Base-by-base conservation (phyloP, 2,329 filamentous ascomycete species). In the Colletotrichum spinosum region DNA sequence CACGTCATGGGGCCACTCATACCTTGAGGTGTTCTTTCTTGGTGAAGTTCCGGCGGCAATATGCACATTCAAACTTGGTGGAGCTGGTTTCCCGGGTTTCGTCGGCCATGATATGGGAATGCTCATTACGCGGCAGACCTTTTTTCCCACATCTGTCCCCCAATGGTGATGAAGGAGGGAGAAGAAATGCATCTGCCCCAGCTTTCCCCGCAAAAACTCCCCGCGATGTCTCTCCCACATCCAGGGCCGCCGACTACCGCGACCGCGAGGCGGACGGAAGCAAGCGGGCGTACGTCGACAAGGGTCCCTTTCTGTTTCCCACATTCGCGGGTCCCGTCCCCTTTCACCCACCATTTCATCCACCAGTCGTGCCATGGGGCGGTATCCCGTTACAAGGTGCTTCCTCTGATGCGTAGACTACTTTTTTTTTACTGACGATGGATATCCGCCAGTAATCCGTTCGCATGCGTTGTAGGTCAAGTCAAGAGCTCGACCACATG, bases 11-110 rank as follows among this genome's bases (percentile, higher is more conserved):
- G 33, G 25, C 25, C 25, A n/a, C 33, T 34, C 35, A 35, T 33
- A 57, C 55, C 45, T 57, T 57, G n/a, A 57, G 55, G 39, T 57
- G 55, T 17, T 57, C 55, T 6, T 57, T 57, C 45, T 57, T 57
- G 9, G 55, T 57, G 45, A 57, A 57, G 35, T 45, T 38, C 55
- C 55, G 45, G 6, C 45, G 44, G 17, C 55, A 57, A 15, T 49
- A 57, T 35, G 33, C 44, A 41, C 55, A 57, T 15, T 49, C 55
- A 25, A 57, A 57, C 33, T 57, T 50, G 17, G 45, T 34, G 11
- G 44, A 12, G 34, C 17, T 37, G 11, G 34, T 38, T 8, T 49
- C 55, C 35, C 42, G 35, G 17, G 55, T 12, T 57, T 57, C 55
- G 44, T 57, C 55, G 15, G 55, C 35, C 55, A 57, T 57, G 25